phyloP scores from a whole-genome alignment of 2,329 filamentous ascomycete species.

The Colletotrichum neosansevieriae region DNA sequence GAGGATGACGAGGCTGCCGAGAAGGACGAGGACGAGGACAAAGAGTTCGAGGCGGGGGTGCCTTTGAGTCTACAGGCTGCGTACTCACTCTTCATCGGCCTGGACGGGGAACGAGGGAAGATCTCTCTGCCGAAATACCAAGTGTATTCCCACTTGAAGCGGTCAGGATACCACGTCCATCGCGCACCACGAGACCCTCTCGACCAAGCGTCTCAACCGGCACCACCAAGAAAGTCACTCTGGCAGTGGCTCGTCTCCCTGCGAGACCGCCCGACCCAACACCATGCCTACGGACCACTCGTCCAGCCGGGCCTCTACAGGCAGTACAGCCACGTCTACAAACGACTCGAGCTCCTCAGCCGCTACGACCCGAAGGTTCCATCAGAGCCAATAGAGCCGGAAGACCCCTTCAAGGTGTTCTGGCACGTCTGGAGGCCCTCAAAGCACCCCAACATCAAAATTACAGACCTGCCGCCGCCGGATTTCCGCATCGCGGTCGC shows the following conservation, averaged over 20 bases:
- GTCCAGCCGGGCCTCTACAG: conserved; percentile 74
- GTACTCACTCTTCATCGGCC: conserved; percentile 85
- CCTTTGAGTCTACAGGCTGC: conserved; percentile 92
- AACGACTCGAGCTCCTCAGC: conserved; percentile 79
- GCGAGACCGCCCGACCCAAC: conserved; percentile 49
- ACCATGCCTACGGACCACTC: conserved; percentile 64
- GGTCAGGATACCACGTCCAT: conserved; percentile 84
- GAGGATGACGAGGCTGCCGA: conserved; percentile 43
- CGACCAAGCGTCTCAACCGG: conserved; percentile 3
- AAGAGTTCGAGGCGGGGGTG: conserved; percentile 73
- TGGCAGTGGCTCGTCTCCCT: conserved; percentile 68
- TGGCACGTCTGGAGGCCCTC: conserved; percentile 86
- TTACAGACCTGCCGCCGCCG: conserved; percentile 80
- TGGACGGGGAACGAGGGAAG: conserved; percentile 71
- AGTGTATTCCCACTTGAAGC: conserved; percentile 87
- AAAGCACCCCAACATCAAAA: conserved; percentile 73
- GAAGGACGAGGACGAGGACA: conserved; percentile 47
- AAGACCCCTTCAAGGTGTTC: conserved; percentile 76
- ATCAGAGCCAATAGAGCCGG: conserved; percentile 44
- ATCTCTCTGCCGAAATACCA: conserved; percentile 83
- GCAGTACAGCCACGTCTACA: conserved; percentile 78
- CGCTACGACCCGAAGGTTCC: conserved; percentile 69
- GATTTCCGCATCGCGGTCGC: conserved; percentile 89
- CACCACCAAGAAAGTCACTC: conserved; percentile 48
- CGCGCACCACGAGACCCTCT: conserved; percentile 66